phyloP scores from a whole-genome alignment of 1,284 basidiomycete species.

The Ganoderma multipileum region DNA sequence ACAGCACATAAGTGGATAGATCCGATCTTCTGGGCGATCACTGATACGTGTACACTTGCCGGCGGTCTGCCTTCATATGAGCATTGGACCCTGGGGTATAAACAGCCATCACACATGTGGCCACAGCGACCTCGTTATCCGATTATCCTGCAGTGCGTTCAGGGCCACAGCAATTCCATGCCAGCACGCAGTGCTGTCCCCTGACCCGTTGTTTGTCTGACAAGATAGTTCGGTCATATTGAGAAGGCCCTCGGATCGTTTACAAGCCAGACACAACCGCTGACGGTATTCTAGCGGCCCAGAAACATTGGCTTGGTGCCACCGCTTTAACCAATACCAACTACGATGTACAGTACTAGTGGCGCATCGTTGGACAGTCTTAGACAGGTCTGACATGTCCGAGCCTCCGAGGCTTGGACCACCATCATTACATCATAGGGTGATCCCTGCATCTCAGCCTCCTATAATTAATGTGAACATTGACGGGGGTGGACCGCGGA shows the following conservation, averaged over 20 bases:
- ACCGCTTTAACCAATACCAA: not conserved
- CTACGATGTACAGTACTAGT: not conserved
- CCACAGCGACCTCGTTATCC: constrained; percentile 5
- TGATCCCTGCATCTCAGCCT: constrained; percentile 1
- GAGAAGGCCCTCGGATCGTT: not conserved
- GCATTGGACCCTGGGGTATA: not conserved
- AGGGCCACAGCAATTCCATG: not conserved
- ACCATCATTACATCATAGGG: not conserved
- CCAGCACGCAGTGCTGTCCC: not conserved
- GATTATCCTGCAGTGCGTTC: not conserved
- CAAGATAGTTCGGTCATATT: not conserved
- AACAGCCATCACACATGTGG: constrained; percentile 1
- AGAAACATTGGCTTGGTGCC: not conserved
- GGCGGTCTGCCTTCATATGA: not conserved
- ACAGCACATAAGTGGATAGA: not conserved
- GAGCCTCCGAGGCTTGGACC: constrained; percentile 1
- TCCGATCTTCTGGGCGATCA: constrained; percentile 4
- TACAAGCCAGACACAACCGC: not conserved
- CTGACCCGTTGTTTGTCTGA: not conserved
- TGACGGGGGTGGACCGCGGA: not conserved
- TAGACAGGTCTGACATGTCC: not conserved
- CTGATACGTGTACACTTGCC: not conserved
- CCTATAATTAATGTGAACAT: not conserved
- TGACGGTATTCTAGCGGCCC: not conserved
- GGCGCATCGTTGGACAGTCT: not conserved